phyloP scores from a whole-genome alignment of 2,329 filamentous ascomycete genomes.

The Coniella vitis region DNA sequence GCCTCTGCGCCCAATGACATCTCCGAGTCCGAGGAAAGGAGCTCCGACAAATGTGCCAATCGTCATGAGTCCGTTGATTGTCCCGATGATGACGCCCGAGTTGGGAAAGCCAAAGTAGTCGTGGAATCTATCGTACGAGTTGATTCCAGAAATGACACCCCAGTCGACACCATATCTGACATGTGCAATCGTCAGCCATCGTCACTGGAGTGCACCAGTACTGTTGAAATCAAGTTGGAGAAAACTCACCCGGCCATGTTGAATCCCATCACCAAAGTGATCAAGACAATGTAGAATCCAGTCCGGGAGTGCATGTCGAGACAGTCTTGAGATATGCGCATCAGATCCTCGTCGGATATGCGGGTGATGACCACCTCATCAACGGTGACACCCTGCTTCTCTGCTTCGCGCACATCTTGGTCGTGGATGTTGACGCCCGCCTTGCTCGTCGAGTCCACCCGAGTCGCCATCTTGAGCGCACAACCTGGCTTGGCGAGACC shows the following conservation, averaged over 20 bases:
- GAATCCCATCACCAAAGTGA: conserved; percentile 39
- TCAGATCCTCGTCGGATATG: conserved; percentile 39
- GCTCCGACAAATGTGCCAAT: conserved; percentile 40
- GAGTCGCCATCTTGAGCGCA: conserved; percentile 15
- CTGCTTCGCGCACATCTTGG: conserved; percentile 24
- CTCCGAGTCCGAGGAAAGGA: conserved; percentile 42
- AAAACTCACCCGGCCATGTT: conserved; percentile 33
- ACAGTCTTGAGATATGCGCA: conserved; percentile 33
- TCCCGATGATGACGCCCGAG: conserved; percentile 32
- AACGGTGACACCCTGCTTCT: conserved; percentile 28
- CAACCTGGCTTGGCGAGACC: neutral
- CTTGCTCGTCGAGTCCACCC: conserved; percentile 11
- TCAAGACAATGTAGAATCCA: conserved; percentile 32
- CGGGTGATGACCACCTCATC: conserved; percentile 38
- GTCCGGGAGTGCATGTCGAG: conserved; percentile 33
- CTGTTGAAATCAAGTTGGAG: neutral
- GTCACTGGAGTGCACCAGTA: no score
- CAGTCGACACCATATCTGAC: conserved; percentile 39
- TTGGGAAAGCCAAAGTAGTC: conserved; percentile 35
- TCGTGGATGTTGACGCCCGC: conserved; percentile 18
- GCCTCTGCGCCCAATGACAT: conserved; percentile 44
- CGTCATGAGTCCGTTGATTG: conserved; percentile 41
- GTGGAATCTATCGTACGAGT: conserved; percentile 35
- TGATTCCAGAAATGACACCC: conserved; percentile 41
- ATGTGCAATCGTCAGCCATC: neutral